Evolutionary conservation across 2,329 filamentous ascomycete genomes (phyloP), one percentile per base, ranked within the genome.

Genomic region (Rhynchosporium secalis): DNA sequence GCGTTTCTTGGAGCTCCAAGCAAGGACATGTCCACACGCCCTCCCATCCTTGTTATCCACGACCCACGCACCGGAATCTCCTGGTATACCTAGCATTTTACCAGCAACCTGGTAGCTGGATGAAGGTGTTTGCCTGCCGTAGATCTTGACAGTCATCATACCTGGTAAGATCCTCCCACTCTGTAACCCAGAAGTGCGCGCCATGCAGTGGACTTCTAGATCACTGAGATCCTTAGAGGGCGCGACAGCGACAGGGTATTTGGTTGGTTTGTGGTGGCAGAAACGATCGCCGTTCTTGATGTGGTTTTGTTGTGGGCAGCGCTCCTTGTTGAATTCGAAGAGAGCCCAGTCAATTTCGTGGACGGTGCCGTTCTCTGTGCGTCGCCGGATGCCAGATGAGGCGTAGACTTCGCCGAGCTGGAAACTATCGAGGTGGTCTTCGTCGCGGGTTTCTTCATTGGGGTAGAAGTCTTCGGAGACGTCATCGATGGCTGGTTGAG

Each of bases 341-440:
- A 98, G 79, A 0, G 93, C 92, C 94, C 94, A 98, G 75, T 98
- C 94, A 49, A 98, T 92, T 75, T 98, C 94, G 73, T 97, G 94
- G 5, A 91, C 80, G 29, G 96, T 78, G 4, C 88, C 87, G 64
- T 89, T 81, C 63, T 88, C 83, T 57, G 80, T 82, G 73, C 90
- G 88, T 36, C 94, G 86, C 4, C 92, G 86, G 62, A 98, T 89
- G 6, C 94, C 94, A 28, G 92, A 96, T 0, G 92, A 96, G 0
- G 94, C 94, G 71, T 96, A 92, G 3, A 98, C 81, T 70, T 92
- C 86, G 3, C 94, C 94, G 1, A 98, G 80, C 13, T 86, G 85
- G 70, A 90, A 95, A 0, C 88, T 91, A 49, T 90, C 86, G 0
- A 97, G 81, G 68, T 97, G 89, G 62, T 98, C 94, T 72, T 89